A percentile compares a stretch with the other conserved stretches of the same genome.
Conservation (phyloP, 495 filamentous ascomycete species). For the Penicillium arizonense region DNA sequence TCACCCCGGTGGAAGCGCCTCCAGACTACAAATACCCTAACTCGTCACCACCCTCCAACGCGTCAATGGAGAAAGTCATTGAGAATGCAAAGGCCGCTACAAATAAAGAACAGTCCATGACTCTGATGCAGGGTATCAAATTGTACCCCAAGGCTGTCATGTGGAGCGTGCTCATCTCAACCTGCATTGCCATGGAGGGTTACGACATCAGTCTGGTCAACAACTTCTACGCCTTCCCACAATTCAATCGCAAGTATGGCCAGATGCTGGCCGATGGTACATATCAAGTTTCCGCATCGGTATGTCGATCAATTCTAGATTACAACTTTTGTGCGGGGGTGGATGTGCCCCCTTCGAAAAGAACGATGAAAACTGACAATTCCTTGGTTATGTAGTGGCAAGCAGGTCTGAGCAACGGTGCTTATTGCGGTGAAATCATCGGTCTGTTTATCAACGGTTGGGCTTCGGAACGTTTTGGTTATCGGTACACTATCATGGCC, state of each 20-base stretch:
- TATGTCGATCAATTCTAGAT: conserved; percentile 19
- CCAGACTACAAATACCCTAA: conserved; percentile 10
- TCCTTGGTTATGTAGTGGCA: conserved; percentile 55
- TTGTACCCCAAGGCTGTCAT: conserved; percentile 57
- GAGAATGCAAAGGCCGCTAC: conserved; percentile 44
- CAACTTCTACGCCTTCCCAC: conserved; percentile 47
- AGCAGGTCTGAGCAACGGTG: conserved; percentile 70
- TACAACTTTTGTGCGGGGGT: neutral
- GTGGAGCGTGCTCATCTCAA: conserved; percentile 55
- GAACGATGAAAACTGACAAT: conserved; percentile 6
- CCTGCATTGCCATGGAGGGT: conserved; percentile 57
- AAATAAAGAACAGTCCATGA: conserved; percentile 49
- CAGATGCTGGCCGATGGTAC: conserved; percentile 49
- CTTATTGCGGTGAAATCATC: conserved; percentile 66
- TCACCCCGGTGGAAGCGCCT: conserved; percentile 24
- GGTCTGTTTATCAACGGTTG: conserved; percentile 75
- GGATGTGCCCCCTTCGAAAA: neutral
- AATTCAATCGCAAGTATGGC: conserved; percentile 72
- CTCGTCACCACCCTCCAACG: conserved; percentile 21
- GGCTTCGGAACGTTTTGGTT: conserved; percentile 73
- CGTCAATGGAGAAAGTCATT: conserved; percentile 36
- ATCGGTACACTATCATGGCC: conserved; percentile 67
- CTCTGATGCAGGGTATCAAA: conserved; percentile 41
- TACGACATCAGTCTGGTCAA: conserved; percentile 56
- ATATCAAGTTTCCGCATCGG: conserved; percentile 64